Evolutionary conservation across 768 basidiomycete species (phyloP).

Genomic region (Russula brevipes): DNA sequence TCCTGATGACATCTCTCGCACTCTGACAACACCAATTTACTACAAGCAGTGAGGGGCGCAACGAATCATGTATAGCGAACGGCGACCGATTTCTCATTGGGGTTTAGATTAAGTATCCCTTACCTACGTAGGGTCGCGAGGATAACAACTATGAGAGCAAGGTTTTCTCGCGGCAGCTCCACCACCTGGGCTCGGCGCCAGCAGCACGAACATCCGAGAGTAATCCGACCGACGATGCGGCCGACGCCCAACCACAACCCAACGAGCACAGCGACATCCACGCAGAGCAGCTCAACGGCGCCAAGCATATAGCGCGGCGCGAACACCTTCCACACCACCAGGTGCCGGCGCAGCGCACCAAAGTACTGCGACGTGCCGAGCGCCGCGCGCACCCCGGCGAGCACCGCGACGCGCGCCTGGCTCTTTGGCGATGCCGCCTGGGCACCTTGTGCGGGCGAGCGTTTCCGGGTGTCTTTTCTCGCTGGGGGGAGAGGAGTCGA

Average conservation of each 20-base stretch:
- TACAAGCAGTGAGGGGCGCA: no score
- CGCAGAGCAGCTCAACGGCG: slow-evolving; percentile 56
- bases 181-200: neutral
- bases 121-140: no score
- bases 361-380: slow-evolving; percentile 65
- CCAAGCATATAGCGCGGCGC: slow-evolving; percentile 90
- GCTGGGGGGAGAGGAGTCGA: no score
- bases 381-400: slow-evolving; percentile 6
- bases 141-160: no score
- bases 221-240: slow-evolving; percentile 34
- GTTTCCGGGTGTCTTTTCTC: no score
- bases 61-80: slow-evolving; percentile 6
- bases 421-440: slow-evolving; percentile 10
- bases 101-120: no score
- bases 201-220: slow-evolving; percentile 27
- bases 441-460: no score
- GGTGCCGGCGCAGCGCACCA: slow-evolving; percentile 60
- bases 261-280: slow-evolving; percentile 64
- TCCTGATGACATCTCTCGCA: no score
- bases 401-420: slow-evolving; percentile 21
- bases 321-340: slow-evolving; percentile 99
- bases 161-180: neutral
- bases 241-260: slow-evolving; percentile 56
- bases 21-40: no score
- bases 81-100: slow-evolving; percentile 27